phyloP scores from a whole-genome alignment of 176 grass and related monocot genomes.

The Phoenix dactylifera region DNA sequence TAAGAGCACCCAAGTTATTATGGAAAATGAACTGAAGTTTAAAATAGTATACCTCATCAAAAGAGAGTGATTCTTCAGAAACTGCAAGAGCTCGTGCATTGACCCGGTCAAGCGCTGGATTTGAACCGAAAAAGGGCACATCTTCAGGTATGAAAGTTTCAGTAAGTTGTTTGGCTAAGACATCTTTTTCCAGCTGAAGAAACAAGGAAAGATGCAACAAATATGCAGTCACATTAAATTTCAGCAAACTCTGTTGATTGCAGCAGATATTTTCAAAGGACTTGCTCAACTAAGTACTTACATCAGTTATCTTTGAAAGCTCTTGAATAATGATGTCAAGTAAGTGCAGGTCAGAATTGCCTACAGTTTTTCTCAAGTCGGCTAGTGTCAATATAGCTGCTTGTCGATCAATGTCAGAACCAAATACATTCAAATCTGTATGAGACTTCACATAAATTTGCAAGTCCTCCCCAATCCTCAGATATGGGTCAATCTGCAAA shows the following conservation, averaged over 20 bases:
- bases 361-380: conserved; percentile 38
- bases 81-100: conserved; percentile 40
- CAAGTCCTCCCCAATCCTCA: conserved; percentile 84
- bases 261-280: no score
- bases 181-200: conserved; percentile 56
- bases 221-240: neutral
- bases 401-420: conserved; percentile 63
- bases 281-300: conserved; percentile 19
- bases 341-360: conserved; percentile 40
- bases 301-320: conserved; percentile 54
- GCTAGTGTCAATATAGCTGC: conserved; percentile 50
- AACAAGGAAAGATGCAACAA: conserved; percentile 20
- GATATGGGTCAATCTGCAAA: conserved; percentile 75
- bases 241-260: conserved; percentile 9
- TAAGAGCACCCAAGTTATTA: no score
- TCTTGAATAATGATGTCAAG: conserved; percentile 48
- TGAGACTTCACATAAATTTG: conserved; percentile 78
- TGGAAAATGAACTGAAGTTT: conserved; percentile 5
- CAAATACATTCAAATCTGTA: conserved; percentile 65
- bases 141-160: conserved; percentile 85
- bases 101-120: conserved; percentile 63
- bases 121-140: conserved; percentile 66
- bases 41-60: conserved; percentile 61
- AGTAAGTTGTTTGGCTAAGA: conserved; percentile 39
- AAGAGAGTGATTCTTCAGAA: conserved; percentile 90